Evolutionary conservation across 768 basidiomycete species (phyloP).

Genomic region (Cystofilobasidium capitatum): DNA sequence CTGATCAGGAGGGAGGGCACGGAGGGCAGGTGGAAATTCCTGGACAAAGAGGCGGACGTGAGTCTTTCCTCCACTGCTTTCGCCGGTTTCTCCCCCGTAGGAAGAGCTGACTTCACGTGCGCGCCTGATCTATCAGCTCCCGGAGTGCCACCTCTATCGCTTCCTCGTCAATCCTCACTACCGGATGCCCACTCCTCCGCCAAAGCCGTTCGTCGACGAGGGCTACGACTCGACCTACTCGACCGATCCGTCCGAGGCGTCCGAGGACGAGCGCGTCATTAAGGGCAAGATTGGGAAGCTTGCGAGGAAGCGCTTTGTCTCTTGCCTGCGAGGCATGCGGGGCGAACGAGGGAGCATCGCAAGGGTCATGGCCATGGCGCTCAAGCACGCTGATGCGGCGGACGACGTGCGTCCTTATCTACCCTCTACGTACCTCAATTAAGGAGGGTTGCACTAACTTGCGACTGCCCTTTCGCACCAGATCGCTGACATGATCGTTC

Average conservation of each 20-base stretch:
- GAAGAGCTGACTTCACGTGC: neutral
- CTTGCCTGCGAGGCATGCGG: conserved; percentile 74
- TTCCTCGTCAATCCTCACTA: conserved; percentile 40
- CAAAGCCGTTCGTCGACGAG: conserved; percentile 43
- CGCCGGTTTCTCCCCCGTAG: neutral
- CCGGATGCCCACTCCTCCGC: conserved; percentile 39
- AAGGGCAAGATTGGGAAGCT: conserved; percentile 69
- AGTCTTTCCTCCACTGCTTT: conserved; percentile 26
- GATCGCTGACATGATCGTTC: conserved; percentile 83
- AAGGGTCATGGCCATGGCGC: conserved; percentile 90
- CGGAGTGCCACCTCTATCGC: conserved; percentile 43
- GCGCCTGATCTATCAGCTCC: conserved; percentile 34
- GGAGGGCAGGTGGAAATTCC: conserved; percentile 74
- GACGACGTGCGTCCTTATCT: conserved; percentile 54
- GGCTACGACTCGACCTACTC: conserved; percentile 82
- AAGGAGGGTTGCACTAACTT: neutral
- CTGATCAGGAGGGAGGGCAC: conserved; percentile 65
- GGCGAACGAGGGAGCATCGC: conserved; percentile 85
- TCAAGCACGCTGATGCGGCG: conserved; percentile 93
- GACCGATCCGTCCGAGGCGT: conserved; percentile 88
- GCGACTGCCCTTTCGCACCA: conserved; percentile 35
- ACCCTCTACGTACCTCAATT: neutral
- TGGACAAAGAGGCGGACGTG: conserved; percentile 43
- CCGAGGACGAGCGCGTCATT: conserved; percentile 67
- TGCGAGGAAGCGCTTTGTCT: conserved; percentile 75